Base-by-base conservation (phyloP, 2,329 filamentous ascomycete genomes). In the Fusarium sarcochroum region DNA sequence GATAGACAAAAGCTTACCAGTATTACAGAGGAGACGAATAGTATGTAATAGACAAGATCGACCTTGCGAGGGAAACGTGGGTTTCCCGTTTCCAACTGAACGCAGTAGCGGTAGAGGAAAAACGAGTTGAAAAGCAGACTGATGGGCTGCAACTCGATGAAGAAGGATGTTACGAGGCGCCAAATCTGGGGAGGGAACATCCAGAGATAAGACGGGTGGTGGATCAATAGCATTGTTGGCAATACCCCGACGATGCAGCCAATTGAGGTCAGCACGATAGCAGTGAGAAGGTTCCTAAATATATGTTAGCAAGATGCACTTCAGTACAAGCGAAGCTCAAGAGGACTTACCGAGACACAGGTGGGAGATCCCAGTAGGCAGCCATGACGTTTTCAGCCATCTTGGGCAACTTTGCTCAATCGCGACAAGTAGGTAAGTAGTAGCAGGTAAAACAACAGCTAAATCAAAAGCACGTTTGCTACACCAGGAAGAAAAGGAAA, bases 21-120 rank as follows among this genome's bases (percentile, higher is more conserved):
- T 69, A 96, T 95, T 75, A 91, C 81, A 51, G 81, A 80, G 71
- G 87, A 85, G 73, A 94, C 86, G 77, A 96, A 96, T 61, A 90
- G 80, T 72, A 97, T 81, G 77, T 97, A 97, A 81, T 90, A 90
- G 66, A 96, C 85, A 73, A 96, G 87, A 77, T 96, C 92, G 76
- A 93, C 94, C 59, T 91, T 91, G 70, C 87, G 85, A 41, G 85
- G 81, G 78, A 97, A 95, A 62, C 92, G 89, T 53, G 90, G 81
- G 65, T 91, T 92, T 68, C 86, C 85, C 41, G 81, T 86, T 83
- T 97, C 94, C 49, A 97, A 83, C 69, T 89, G 87, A 76, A 87
- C 91, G 72, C 91, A 83, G 81, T 96, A 97, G 68, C 87, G 90
- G 82, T 91, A 97, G 69, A 96, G 73, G 53, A 84, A 90, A 80